Conservation (phyloP, 768 basidiomycete genomes). For the Leucosporidium yakuticum region DNA sequence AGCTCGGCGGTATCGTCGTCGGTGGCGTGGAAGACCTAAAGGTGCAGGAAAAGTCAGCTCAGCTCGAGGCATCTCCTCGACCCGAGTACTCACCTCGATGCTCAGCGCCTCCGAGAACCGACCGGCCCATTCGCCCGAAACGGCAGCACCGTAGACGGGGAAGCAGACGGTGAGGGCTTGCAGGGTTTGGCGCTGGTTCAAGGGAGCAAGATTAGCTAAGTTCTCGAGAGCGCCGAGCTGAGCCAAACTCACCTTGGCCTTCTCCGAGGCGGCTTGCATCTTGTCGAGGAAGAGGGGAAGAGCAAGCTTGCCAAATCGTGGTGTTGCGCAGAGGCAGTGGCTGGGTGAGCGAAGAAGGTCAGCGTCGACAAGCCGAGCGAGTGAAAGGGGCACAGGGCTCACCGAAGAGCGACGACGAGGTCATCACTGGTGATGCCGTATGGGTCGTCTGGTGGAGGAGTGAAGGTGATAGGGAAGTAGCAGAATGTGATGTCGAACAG, state of each 20-base stretch:
- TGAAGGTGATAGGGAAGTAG: slow-evolving; percentile 96
- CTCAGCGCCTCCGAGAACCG: slow-evolving; percentile 89
- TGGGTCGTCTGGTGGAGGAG: slow-evolving; percentile 86
- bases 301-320: slow-evolving; percentile 74
- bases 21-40: slow-evolving; percentile 84
- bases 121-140: slow-evolving; percentile 58
- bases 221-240: background rate
- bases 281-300: slow-evolving; percentile 89
- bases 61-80: background rate
- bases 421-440: slow-evolving; percentile 87
- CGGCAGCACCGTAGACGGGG: slow-evolving; percentile 69
- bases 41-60: too few species aligned
- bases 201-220: background rate
- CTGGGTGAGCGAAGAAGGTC: slow-evolving; percentile 43
- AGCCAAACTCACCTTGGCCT: slow-evolving; percentile 63
- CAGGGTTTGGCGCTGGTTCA: slow-evolving; percentile 71
- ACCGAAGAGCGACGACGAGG: slow-evolving; percentile 64
- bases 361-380: background rate
- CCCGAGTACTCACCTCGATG: slow-evolving; percentile 60
- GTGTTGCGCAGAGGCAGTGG: slow-evolving; percentile 67
- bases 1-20: slow-evolving; percentile 67
- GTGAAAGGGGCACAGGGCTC: background rate
- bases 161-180: slow-evolving; percentile 69
- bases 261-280: slow-evolving; percentile 69
- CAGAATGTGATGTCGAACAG: slow-evolving; percentile 94